A percentile compares a stretch with the other conserved stretches of the same genome.
Evolutionary conservation across 345 rosid genomes (phyloP).

Genomic region (Arabis alpina): DNA sequence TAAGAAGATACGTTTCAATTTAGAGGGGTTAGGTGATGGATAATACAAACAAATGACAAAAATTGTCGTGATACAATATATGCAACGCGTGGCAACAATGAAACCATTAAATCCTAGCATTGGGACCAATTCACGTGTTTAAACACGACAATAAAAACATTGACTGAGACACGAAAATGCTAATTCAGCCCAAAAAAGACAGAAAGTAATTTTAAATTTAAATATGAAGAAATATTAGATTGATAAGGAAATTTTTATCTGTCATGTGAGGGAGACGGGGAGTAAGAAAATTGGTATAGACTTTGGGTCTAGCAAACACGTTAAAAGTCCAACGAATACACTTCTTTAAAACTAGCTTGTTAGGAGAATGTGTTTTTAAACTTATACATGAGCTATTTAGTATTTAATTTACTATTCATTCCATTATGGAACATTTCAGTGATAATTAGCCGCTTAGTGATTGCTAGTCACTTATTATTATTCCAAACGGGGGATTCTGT

Average conservation of each 20-base stretch:
- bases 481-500: not conserved
- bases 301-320: not conserved
- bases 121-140: constrained; percentile 20
- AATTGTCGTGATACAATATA: not conserved
- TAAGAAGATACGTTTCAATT: not conserved
- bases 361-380: no score
- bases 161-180: not conserved
- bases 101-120: not conserved
- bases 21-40: constrained; percentile 1
- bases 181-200: no score
- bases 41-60: constrained; percentile 1
- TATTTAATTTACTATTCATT: no score
- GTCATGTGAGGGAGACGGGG: not conserved
- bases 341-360: not conserved
- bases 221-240: no score
- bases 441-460: not conserved
- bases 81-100: constrained; percentile 5
- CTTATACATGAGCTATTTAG: not conserved
- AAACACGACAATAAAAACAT: not conserved
- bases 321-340: no score
- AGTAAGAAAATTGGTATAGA: not conserved
- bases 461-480: not conserved
- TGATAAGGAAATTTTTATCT: no score
- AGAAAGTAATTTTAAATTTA: no score
- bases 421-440: no score